These are phyloP conservation scores for Hamigera avellanea DNA, from an alignment of 495 filamentous ascomycete genomes.

Conservation along the genomic window DNA sequence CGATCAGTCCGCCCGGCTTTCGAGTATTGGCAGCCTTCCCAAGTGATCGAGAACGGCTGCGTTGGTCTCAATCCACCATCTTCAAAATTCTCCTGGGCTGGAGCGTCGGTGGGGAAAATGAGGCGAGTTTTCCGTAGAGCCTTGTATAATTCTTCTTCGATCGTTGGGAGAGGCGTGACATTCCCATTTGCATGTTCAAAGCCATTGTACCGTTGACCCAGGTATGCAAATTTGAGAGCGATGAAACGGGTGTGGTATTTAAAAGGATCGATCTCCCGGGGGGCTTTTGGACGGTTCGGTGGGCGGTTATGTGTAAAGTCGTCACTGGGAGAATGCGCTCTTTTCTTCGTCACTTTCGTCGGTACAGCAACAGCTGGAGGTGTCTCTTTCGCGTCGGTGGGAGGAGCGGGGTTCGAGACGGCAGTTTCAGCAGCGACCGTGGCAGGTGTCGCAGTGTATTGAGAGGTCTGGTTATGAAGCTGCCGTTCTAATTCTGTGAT, in stretches of 20 bases:
- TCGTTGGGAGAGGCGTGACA: constrained; percentile 56
- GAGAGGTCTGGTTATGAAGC: constrained; percentile 35
- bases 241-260: constrained; percentile 76
- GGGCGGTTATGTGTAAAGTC: constrained; percentile 18
- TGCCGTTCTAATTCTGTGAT: constrained; percentile 54
- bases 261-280: constrained; percentile 55
- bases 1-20: constrained; percentile 90
- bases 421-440: constrained; percentile 5
- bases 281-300: constrained; percentile 11
- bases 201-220: constrained; percentile 83
- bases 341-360: constrained; percentile 10
- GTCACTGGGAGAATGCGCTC: constrained; percentile 9
- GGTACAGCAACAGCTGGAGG: constrained; percentile 2
- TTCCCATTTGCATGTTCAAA: constrained; percentile 69
- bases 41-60: constrained; percentile 45
- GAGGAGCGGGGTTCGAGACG: constrained; percentile 2
- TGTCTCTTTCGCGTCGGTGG: constrained; percentile 3
- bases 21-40: constrained; percentile 73
- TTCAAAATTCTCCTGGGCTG: constrained; percentile 15
- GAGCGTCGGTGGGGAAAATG: constrained; percentile 54
- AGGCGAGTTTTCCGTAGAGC: constrained; percentile 69
- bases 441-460: constrained; percentile 18
- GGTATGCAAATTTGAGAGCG: constrained; percentile 87
- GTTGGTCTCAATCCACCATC: constrained; percentile 14
- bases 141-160: constrained; percentile 89